phyloP scores from a whole-genome alignment of 306 rosid genomes.

The Prunus kanzakura region DNA sequence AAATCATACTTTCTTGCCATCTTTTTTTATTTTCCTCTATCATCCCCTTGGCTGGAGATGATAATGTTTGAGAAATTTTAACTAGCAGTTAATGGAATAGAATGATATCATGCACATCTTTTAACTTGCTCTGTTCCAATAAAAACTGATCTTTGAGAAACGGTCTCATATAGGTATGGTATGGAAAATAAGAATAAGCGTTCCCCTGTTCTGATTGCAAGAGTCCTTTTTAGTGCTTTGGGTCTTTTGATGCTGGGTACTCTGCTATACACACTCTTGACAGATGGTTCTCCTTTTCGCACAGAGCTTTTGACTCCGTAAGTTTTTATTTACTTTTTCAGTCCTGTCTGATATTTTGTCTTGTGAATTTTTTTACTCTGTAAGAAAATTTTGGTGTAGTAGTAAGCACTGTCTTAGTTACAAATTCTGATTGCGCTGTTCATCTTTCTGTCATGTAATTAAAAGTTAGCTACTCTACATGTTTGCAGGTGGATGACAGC shows the following conservation, averaged over 20 bases:
- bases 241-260: conserved; percentile 66
- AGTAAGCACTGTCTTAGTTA: not conserved
- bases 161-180: conserved; percentile 37
- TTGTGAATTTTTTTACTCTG: not conserved
- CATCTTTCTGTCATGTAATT: conserved; percentile 16
- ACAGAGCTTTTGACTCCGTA: conserved; percentile 80
- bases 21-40: not conserved
- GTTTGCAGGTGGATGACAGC: conserved; percentile 75
- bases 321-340: conserved; percentile 29
- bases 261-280: conserved; percentile 61
- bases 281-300: conserved; percentile 78
- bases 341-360: not conserved
- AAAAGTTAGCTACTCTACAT: conserved; percentile 20
- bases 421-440: not conserved
- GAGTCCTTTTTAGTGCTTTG: conserved; percentile 53
- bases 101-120: not conserved
- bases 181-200: conserved; percentile 29
- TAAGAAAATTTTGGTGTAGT: not conserved
- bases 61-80: not conserved
- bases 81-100: not conserved
- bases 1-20: not conserved
- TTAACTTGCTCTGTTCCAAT: not conserved
- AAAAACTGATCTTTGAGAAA: conserved; percentile 6
- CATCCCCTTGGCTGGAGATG: not conserved
- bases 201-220: conserved; percentile 38